phyloP scores from a whole-genome alignment of 345 rosid species.

The Anastatica hierochuntica region DNA sequence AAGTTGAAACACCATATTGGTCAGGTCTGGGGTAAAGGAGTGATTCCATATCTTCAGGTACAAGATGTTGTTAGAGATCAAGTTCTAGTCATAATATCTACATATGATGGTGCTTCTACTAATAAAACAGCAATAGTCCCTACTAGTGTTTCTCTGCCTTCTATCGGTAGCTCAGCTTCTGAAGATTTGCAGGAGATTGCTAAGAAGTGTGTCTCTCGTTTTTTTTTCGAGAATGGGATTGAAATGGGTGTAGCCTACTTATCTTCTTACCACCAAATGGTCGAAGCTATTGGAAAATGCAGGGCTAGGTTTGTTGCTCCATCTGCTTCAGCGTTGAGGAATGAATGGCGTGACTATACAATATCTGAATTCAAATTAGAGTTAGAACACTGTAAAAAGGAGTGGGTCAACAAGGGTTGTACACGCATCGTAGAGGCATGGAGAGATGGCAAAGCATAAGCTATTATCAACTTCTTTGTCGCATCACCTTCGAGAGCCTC shows the following conservation, averaged over 20 bases:
- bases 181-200: conserved; percentile 46
- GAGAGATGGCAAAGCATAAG: conserved; percentile 80
- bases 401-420: conserved; percentile 75
- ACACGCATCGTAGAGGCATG: conserved; percentile 72
- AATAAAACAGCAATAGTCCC: too few species aligned
- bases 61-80: too few species aligned
- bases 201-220: conserved; percentile 63
- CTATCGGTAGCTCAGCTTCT: conserved; percentile 3
- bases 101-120: too few species aligned
- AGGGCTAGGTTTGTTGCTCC: conserved; percentile 50
- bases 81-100: too few species aligned
- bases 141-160: too few species aligned
- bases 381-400: conserved; percentile 56
- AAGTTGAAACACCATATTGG: too few species aligned
- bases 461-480: conserved; percentile 69
- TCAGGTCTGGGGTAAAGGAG: too few species aligned
- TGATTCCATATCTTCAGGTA: too few species aligned
- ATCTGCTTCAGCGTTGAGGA: conserved; percentile 45
- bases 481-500: conserved; percentile 74
- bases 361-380: conserved; percentile 53
- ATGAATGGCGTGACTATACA: conserved; percentile 49
- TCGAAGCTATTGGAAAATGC: conserved; percentile 58
- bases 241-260: conserved; percentile 63
- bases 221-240: conserved; percentile 76
- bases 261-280: conserved; percentile 58